Percentiles rank a stretch among this genome's conserved stretches.
Evolutionary conservation across 2,329 filamentous ascomycete species (phyloP).

Genomic region (Pseudogymnoascus destructans): DNA sequence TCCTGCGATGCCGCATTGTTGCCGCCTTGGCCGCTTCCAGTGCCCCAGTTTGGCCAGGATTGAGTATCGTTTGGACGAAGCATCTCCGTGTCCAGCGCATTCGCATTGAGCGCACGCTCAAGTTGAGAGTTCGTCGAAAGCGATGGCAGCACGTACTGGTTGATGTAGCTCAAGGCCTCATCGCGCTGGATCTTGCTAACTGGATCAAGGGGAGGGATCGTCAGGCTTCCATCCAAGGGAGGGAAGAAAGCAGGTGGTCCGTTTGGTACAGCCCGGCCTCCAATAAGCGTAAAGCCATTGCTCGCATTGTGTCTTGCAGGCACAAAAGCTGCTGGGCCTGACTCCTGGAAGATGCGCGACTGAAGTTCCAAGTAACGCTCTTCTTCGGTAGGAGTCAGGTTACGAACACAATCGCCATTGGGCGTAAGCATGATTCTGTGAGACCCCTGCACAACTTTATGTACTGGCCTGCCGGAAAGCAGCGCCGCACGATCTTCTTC

Average conservation of each 20-base stretch:
- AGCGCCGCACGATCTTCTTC: constrained; percentile 43
- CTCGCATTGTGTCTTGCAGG: constrained; percentile 41
- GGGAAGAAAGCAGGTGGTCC: constrained; percentile 51
- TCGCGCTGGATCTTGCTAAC: constrained; percentile 53
- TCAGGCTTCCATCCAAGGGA: constrained; percentile 21
- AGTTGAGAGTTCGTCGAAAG: constrained; percentile 26
- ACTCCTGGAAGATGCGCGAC: constrained; percentile 38
- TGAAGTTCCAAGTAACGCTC: constrained; percentile 58
- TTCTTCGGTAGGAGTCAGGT: constrained; percentile 56
- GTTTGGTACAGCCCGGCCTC: constrained; percentile 51
- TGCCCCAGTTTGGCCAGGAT: constrained; percentile 22
- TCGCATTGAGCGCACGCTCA: constrained; percentile 26
- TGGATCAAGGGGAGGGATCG: constrained; percentile 39
- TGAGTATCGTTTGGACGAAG: constrained; percentile 19
- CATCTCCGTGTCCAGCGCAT: constrained; percentile 22
- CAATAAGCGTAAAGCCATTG: constrained; percentile 48
- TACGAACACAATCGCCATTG: constrained; percentile 63
- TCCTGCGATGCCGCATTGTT: constrained; percentile 1
- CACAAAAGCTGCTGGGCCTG: constrained; percentile 42
- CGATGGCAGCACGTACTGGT: constrained; percentile 50
- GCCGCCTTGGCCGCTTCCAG: constrained; percentile 12
- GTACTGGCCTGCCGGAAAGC: constrained; percentile 43
- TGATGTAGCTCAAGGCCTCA: constrained; percentile 54
- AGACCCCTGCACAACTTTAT: constrained; percentile 48
- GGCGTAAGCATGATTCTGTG: constrained; percentile 60